These are phyloP conservation scores for Globisporangium middletonii DNA, from an alignment of 352 stramenopile genomes.

Conservation along the genomic window DNA sequence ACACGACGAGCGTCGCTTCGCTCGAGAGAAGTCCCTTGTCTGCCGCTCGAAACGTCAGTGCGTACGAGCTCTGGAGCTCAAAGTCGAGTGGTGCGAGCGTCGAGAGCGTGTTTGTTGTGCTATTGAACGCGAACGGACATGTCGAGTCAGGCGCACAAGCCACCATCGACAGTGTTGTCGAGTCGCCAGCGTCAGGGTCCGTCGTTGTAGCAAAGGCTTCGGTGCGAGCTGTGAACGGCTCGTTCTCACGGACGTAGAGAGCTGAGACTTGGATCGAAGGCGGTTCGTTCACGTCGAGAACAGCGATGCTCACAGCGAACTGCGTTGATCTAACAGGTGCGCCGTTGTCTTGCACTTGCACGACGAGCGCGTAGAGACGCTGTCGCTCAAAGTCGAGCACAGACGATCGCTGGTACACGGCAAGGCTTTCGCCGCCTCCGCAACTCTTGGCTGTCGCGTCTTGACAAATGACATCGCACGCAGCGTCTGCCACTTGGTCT, in stretches of 20 bases:
- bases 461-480: slow-evolving; percentile 8
- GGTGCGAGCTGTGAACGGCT: neutral
- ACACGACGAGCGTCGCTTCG: slow-evolving; percentile 26
- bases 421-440: slow-evolving; percentile 16
- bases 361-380: neutral
- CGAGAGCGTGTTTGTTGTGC: neutral
- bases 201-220: neutral
- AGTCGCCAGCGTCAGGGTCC: slow-evolving; percentile 3
- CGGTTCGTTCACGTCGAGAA: slow-evolving; percentile 10
- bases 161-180: slow-evolving; percentile 3
- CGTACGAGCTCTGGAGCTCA: slow-evolving; percentile 15
- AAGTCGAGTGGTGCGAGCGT: slow-evolving; percentile 6
- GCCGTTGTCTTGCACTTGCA: slow-evolving; percentile 7
- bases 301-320: slow-evolving; percentile 1
- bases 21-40: slow-evolving; percentile 21
- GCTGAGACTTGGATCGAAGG: slow-evolving; percentile 1
- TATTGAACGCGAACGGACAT: slow-evolving; percentile 7
- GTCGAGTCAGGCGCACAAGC: neutral
- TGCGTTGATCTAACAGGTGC: neutral
- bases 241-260: slow-evolving; percentile 7
- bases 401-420: slow-evolving; percentile 18
- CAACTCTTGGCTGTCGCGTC: slow-evolving; percentile 15
- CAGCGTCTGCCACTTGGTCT: slow-evolving; percentile 4
- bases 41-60: slow-evolving; percentile 20
- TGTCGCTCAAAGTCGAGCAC: slow-evolving; percentile 20